Base-by-base conservation (phyloP, 139 green algal species). In the Picochlorum sp. region DNA sequence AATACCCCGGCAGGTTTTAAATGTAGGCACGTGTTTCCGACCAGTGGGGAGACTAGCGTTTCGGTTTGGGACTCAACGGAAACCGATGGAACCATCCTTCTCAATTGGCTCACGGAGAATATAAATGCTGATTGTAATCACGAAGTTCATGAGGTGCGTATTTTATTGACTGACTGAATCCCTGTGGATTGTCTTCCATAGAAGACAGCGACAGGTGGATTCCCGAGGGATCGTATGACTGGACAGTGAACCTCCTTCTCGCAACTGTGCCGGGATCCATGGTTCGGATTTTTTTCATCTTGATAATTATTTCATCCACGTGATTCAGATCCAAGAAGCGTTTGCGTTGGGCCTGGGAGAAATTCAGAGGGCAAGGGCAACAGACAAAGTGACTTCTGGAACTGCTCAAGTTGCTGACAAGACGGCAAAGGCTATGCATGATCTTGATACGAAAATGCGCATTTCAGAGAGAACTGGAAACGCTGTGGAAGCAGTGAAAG, bases 21-120 rank as follows among this genome's bases (percentile, higher is more conserved):
- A 41, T 66, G 61, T 21, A 66, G 56, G 61, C 63, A 85, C 73
- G 57, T 87, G 3, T 49, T 84, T 7, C 81, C 81, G 2, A 81
- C 69, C 18, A 70, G 66, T 23, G 81, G 81, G 4, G 37, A 41
- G 4, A 68, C 32, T 4, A 77, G 56, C 15, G 26, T 71, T 28
- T 76, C 60, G 45, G 49, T 88, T 5, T 88, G 82, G 82, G 82
- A 88, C 56, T 41, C 34, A 41, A 41, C 34, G 34, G 71, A 69
- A 3, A 46, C 59, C 3, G 67, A 80, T 52, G 34, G 59, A 6
- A 68, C 49, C 13, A 47, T 57, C 0, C 61, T 87, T 57, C 64
- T 77, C 58, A 49, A 65, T 20, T 86, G 80, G 81, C 64, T 87
- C 52, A 57, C 74, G 11, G 76, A 76, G n/a, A 77, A 73, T 18